Percentiles rank a stretch among this genome's conserved stretches.
Evolutionary conservation across 495 filamentous ascomycete genomes (phyloP).

Genomic region (Neurospora tetraspora): DNA sequence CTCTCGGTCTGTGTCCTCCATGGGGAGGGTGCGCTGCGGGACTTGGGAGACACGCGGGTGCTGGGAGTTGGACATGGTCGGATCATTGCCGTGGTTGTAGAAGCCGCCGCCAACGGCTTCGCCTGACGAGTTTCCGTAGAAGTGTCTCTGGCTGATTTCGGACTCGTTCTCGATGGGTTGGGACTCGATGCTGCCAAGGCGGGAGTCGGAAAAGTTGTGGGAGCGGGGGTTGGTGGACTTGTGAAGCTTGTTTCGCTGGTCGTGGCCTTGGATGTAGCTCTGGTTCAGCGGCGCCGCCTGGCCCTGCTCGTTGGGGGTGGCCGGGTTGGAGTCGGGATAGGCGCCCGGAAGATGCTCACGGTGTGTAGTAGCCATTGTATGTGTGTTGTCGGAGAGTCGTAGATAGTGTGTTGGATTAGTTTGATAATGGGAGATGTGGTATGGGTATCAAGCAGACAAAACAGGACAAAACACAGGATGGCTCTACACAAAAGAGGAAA

Average conservation of each 20-base stretch:
- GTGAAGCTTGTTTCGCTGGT: slow-evolving; percentile 23
- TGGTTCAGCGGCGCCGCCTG: background rate
- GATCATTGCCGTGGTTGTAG: slow-evolving; percentile 1
- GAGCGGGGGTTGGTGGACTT: slow-evolving; percentile 20
- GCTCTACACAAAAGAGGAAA: too few species aligned
- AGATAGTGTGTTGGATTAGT: background rate
- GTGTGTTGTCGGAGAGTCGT: background rate
- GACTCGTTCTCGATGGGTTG: background rate
- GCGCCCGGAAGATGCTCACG: background rate
- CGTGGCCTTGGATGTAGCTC: background rate
- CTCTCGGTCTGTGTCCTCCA: background rate
- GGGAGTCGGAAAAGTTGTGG: slow-evolving; percentile 24
- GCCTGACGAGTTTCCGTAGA: background rate
- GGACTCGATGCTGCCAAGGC: slow-evolving; percentile 15
- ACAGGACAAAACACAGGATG: background rate
- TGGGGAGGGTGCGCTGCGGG: background rate
- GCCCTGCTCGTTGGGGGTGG: background rate
- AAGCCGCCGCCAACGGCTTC: slow-evolving; percentile 9
- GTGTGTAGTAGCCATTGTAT: background rate
- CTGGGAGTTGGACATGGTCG: background rate
- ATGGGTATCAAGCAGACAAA: background rate
- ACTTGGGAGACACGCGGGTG: background rate
- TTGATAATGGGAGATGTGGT: background rate
- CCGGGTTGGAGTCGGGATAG: background rate
- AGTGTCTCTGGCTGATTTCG: background rate